phyloP scores from a whole-genome alignment of 257 asterid species.

The Gardenia jasminoides region DNA sequence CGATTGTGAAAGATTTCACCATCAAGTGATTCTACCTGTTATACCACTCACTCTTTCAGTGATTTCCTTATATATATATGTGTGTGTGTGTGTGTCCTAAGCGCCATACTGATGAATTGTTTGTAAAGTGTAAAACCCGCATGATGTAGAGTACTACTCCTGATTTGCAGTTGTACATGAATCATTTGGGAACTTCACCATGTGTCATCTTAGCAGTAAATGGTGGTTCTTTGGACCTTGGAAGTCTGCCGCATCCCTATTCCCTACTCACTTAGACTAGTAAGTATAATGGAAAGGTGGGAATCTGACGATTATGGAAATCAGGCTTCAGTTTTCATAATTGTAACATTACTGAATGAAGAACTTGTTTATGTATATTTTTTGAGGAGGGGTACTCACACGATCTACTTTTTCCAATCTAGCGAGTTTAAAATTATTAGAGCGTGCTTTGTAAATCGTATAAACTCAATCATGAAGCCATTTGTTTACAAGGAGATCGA shows the following conservation, averaged over 20 bases:
- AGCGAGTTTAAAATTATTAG: constrained; percentile 11
- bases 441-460: constrained; percentile 16
- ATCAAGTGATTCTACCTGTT: background rate
- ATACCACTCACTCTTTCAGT: background rate
- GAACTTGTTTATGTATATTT: constrained; percentile 6
- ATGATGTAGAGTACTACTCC: too few species aligned
- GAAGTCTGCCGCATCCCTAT: background rate
- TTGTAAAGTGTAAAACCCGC: too few species aligned
- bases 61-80: too few species aligned
- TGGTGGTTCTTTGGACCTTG: background rate
- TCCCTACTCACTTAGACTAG: background rate
- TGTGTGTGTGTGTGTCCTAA: too few species aligned
- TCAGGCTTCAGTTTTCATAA: constrained; percentile 30
- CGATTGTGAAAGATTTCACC: background rate
- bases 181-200: too few species aligned
- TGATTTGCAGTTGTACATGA: too few species aligned
- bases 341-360: constrained; percentile 11
- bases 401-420: constrained; percentile 15
- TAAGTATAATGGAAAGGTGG: background rate
- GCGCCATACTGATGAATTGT: too few species aligned
- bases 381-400: constrained; percentile 10
- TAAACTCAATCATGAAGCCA: constrained; percentile 19
- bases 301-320: constrained; percentile 25
- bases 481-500: constrained; percentile 4
- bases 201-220: background rate